Base-by-base conservation (phyloP, 345 rosid genomes). In the Turnera subulata region DNA sequence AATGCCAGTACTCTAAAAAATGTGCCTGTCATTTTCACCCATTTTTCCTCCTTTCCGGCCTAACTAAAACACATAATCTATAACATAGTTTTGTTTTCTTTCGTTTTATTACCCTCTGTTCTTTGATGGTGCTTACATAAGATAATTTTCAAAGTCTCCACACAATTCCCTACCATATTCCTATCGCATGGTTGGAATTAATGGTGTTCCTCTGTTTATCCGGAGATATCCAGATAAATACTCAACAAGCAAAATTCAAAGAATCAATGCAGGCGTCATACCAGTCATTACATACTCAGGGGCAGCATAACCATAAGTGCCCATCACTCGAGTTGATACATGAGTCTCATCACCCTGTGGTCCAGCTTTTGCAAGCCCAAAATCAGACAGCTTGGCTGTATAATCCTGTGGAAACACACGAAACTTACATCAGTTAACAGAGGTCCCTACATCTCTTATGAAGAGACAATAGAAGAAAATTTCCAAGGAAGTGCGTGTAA, bases 291-390 rank as follows among this genome's bases (percentile, higher is more conserved):
- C 95, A 56, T 93, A 93, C 70, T 86, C 97, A 11, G 95, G 96
- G 44, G 98, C 96, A 67, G 96, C 96, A 81, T 92, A 92, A 65
- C 98, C 96, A 71, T 89, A 89, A 33, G 96, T 89, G 43, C 99
- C 99, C 99, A 93, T 93, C 13, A 89, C 96, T 59, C 97, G 79
- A 73, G 99, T 89, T 49, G 94, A 93, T 40, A 89, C 96, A 58
- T 89, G 99, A 52, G 97, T 86, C 82, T 89, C 91, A 50, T 93
- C 99, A 33, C 97, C 99, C 63, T 83, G 97, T 35, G 99, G 99
- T 11, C 99, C 97, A 74, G 91, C 97, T 81, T 93, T 93, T 53
- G 99, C 96, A 61, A 93, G 94, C 53, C 99, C 99, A 59, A 92
- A 92, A 76, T 92, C 97, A 50, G 96, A 92, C 67, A 92, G 96